These are phyloP conservation scores for Metroxylon sagu DNA, from an alignment of 176 grass and related monocot species.

Conservation along the genomic window DNA sequence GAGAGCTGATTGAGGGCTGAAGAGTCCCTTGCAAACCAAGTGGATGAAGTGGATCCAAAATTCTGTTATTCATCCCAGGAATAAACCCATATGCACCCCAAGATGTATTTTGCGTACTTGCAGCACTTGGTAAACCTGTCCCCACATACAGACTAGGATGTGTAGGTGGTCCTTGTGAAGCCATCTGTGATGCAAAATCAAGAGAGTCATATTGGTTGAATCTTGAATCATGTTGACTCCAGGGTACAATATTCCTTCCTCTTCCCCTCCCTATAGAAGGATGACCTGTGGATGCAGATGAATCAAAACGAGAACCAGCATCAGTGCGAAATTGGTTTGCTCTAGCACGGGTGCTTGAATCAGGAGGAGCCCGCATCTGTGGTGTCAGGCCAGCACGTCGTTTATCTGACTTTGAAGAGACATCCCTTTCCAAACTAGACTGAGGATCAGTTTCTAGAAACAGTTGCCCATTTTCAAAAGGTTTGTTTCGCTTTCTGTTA, in stretches of 20 bases:
- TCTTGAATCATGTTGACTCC: conserved; percentile 63
- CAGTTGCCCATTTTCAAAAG: conserved; percentile 32
- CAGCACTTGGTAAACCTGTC: conserved; percentile 33
- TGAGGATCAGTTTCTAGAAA: conserved; percentile 34
- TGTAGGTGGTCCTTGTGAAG: conserved; percentile 51
- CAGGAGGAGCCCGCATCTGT: conserved; percentile 19
- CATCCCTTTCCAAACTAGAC: conserved; percentile 38
- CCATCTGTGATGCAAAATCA: conserved; percentile 75
- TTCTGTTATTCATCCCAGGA: conserved; percentile 74
- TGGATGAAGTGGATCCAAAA: conserved; percentile 79
- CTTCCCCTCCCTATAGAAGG: conserved; percentile 58
- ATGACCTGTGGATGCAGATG: conserved; percentile 28
- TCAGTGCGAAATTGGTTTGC: conserved; percentile 43
- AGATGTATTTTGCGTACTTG: conserved; percentile 43
- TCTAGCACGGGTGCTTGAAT: conserved; percentile 15
- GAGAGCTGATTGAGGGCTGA: conserved; percentile 42
- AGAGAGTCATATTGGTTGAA: conserved; percentile 61
- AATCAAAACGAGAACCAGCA: conserved; percentile 10
- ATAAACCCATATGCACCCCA: conserved; percentile 88
- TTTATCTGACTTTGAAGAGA: conserved; percentile 44
- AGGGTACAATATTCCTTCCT: conserved; percentile 52
- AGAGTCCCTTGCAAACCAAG: conserved; percentile 66
- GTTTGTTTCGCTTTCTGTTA: conserved; percentile 41
- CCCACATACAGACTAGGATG: conserved; percentile 57
- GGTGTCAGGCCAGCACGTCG: conserved; percentile 34